Percentiles rank a stretch among this genome's conserved stretches.
Conservation (phyloP, 2,329 filamentous ascomycete species). For the Diaporthe amygdali region DNA sequence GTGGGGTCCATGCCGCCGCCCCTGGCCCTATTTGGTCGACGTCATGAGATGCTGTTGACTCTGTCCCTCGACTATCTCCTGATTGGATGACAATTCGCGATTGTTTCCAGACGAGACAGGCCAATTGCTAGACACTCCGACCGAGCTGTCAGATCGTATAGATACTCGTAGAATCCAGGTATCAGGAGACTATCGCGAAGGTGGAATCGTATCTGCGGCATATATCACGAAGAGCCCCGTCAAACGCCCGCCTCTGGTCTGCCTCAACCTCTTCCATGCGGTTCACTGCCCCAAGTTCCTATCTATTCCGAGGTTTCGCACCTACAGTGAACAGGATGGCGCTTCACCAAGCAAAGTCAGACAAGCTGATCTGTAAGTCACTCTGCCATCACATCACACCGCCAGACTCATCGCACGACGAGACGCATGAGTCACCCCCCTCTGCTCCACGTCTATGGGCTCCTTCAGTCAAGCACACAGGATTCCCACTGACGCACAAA, state of each 20-base stretch:
- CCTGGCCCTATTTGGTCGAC: not conserved
- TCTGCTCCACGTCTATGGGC: not conserved
- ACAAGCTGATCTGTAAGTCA: slow-evolving; percentile 56
- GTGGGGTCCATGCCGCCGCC: not conserved
- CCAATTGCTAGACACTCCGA: not conserved
- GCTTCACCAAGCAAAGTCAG: slow-evolving; percentile 44
- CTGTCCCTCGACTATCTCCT: not conserved
- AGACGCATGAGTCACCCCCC: slow-evolving; percentile 16
- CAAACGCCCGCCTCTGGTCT: not conserved
- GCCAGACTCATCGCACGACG: not conserved
- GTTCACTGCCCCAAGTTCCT: not conserved
- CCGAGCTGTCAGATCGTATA: not conserved
- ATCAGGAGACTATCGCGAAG: not conserved
- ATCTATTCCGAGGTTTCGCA: not conserved
- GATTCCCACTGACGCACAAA: not conserved
- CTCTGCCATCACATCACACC: not conserved
- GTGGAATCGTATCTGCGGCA: not conserved
- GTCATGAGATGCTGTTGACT: slow-evolving; percentile 13
- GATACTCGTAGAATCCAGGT: not conserved
- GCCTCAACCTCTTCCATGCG: slow-evolving; percentile 1
- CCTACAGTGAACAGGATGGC: slow-evolving; percentile 44
- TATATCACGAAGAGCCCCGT: not conserved
- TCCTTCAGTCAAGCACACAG: not conserved
- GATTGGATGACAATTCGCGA: not conserved
- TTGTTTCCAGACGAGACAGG: too few relatives aligned